Percentiles rank a stretch among this genome's conserved stretches.
phyloP scores from a whole-genome alignment of 441 rosid genomes.

The Sinapis alba region DNA sequence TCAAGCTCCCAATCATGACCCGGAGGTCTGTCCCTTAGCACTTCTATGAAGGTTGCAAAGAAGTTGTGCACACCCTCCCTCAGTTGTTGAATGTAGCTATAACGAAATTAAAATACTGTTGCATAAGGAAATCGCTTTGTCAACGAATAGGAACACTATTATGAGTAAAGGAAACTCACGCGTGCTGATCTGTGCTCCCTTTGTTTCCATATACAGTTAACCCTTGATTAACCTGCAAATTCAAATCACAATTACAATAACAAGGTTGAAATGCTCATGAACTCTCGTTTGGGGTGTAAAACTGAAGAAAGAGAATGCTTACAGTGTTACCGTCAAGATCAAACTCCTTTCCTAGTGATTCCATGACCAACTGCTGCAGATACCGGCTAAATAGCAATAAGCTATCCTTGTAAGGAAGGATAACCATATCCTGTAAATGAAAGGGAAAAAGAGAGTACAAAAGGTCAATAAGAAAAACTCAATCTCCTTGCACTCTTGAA shows the following conservation, averaged over 20 bases:
- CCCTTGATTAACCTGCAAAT: slow-evolving; percentile 86
- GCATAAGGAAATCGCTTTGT: background rate
- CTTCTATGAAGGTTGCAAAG: slow-evolving; percentile 96
- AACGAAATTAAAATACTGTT: slow-evolving; percentile 21
- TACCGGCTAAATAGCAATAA: slow-evolving; percentile 88
- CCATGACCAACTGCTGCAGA: slow-evolving; percentile 98
- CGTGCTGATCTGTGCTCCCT: slow-evolving; percentile 99
- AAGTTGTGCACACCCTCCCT: slow-evolving; percentile 99
- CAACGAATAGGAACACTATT: background rate
- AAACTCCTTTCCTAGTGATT: slow-evolving; percentile 97
- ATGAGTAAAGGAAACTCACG: slow-evolving; percentile 61
- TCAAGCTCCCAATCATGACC: slow-evolving; percentile 99
- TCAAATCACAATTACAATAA: slow-evolving; percentile 18
- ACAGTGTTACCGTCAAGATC: slow-evolving; percentile 95
- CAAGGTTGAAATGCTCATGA: slow-evolving; percentile 17
- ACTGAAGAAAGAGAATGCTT: slow-evolving; percentile 35
- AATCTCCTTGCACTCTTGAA: background rate
- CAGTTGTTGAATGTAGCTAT: slow-evolving; percentile 93
- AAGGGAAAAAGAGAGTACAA: slow-evolving; percentile 7
- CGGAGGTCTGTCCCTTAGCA: slow-evolving; percentile 88
- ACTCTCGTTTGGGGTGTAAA: background rate
- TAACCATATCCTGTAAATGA: slow-evolving; percentile 87
- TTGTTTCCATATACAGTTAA: slow-evolving; percentile 93
- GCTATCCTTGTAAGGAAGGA: slow-evolving; percentile 99
- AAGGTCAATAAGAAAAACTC: slow-evolving; percentile 18